Evolutionary conservation across 1,139 yeast species (phyloP).

Genomic region (Nematodospora anomalae): DNA sequence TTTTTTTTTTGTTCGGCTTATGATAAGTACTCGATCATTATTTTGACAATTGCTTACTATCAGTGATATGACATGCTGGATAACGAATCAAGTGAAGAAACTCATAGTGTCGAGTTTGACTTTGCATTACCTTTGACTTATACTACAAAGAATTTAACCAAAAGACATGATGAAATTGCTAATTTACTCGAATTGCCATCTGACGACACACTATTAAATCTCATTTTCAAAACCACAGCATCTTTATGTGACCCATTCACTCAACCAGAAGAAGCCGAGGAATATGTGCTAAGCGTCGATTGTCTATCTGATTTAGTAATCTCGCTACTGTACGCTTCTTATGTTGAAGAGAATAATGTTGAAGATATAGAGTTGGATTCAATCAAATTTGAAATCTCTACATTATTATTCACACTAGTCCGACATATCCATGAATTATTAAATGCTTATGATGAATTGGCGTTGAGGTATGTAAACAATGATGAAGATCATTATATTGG

Average conservation of each 20-base stretch:
- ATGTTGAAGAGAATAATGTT: constrained; percentile 4
- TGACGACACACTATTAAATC: constrained; percentile 19
- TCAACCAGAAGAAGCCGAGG: constrained; percentile 65
- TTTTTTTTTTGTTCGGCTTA: background rate
- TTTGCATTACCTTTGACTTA: constrained; percentile 24
- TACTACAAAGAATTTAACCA: constrained; percentile 17
- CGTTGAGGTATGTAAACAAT: constrained; percentile 43
- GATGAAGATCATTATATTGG: constrained; percentile 45
- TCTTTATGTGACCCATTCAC: constrained; percentile 64
- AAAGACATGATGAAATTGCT: constrained; percentile 24
- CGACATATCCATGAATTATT: constrained; percentile 39
- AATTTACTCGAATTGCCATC: constrained; percentile 20
- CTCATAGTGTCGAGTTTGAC: constrained; percentile 25
- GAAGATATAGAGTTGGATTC: constrained; percentile 17
- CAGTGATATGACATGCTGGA: constrained; percentile 28
- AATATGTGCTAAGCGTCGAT: constrained; percentile 52
- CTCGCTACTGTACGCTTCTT: constrained; percentile 31
- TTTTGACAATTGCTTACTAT: background rate
- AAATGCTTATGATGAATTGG: constrained; percentile 50
- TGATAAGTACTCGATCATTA: background rate
- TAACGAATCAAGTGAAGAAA: constrained; percentile 21
- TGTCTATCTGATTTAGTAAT: constrained; percentile 52
- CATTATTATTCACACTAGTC: constrained; percentile 42
- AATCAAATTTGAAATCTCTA: constrained; percentile 41
- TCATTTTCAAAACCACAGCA: constrained; percentile 32